Evolutionary conservation across 2,329 filamentous ascomycete genomes (phyloP), one percentile per base, ranked within the genome.

Genomic region (Trichocomaceae sp.): DNA sequence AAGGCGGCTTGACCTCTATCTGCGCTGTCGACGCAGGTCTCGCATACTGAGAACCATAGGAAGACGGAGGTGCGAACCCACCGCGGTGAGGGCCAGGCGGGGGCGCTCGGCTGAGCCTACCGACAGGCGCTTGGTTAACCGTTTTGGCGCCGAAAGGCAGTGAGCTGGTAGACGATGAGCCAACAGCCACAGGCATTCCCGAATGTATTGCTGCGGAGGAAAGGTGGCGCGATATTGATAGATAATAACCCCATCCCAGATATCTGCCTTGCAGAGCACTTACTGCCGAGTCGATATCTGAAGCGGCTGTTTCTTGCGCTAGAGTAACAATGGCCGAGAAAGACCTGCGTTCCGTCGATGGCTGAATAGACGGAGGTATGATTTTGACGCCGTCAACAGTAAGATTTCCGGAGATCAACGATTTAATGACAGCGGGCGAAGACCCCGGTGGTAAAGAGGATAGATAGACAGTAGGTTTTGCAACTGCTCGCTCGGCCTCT

Each of bases 211-310:
- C 78, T 23, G 79, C 84, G 2, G 90, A 95, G 0, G 90, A 95
- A 3, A 96, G 78, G 72, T 95, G 88, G 9, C 90, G 80, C 57
- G 91, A 88, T 45, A 95, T 79, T 6, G 83, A 86, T 2, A 96
- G 77, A 69, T 91, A 86, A 73, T 86, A 90, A 5, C 91, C 91
- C 67, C 83, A 90, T 15, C 91, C 91, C 15, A 96, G 75, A 67
- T 96, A 96, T 61, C 81, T 83, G 60, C 93, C 90, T 66, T 95
- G 88, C 31, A 96, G 74, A 3, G 81, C 74, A 65, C 84, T 92
- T 51, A 95, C 88, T 0, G 85, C 82, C 3, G 83, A 79, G 64
- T 96, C 90, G 52, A 96, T 91, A 55, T 95, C 88, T 22, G 85
- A 87, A 0, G 86, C 87, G 0, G 90, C 83, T 0, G 90, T 93